A percentile compares a stretch with the other conserved stretches of the same genome.
Conservation (phyloP, 805 yeast species). For the Cyberlindnera japonica region DNA sequence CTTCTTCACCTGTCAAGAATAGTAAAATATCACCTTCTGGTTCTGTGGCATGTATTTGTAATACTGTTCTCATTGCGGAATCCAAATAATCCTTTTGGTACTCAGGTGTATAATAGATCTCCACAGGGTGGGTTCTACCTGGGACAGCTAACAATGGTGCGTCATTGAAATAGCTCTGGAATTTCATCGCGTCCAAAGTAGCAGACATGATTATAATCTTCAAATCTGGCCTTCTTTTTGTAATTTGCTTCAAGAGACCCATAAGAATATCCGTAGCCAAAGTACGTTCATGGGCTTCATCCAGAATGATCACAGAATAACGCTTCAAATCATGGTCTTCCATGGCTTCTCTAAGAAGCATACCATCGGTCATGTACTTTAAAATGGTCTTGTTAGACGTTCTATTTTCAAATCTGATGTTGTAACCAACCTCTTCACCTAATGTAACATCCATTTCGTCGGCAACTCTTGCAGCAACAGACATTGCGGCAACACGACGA, state of each 20-base stretch:
- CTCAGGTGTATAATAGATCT: constrained; percentile 94
- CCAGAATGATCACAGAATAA: constrained; percentile 88
- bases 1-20: constrained; percentile 95
- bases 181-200: constrained; percentile 94
- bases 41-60: constrained; percentile 96
- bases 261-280: constrained; percentile 93
- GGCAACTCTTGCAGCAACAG: constrained; percentile 95
- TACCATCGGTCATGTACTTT: constrained; percentile 98
- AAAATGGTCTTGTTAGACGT: constrained; percentile 76
- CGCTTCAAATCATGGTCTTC: constrained; percentile 78
- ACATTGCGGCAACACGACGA: constrained; percentile 98
- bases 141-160: constrained; percentile 97
- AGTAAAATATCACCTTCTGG: constrained; percentile 86
- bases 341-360: constrained; percentile 96
- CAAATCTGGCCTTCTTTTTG: constrained; percentile 76
- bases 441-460: constrained; percentile 92
- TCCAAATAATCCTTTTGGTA: constrained; percentile 93
- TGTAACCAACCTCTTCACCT: constrained; percentile 95
- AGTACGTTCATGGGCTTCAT: constrained; percentile 98
- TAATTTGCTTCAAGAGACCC: constrained; percentile 88
- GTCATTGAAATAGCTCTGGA: constrained; percentile 81
- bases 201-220: constrained; percentile 97
- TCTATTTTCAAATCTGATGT: constrained; percentile 89
- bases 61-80: constrained; percentile 90
- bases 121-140: constrained; percentile 97